A percentile compares a stretch with the other conserved stretches of the same genome.
Evolutionary conservation across 768 basidiomycete genomes (phyloP).

Genomic region (Trametes punicea): DNA sequence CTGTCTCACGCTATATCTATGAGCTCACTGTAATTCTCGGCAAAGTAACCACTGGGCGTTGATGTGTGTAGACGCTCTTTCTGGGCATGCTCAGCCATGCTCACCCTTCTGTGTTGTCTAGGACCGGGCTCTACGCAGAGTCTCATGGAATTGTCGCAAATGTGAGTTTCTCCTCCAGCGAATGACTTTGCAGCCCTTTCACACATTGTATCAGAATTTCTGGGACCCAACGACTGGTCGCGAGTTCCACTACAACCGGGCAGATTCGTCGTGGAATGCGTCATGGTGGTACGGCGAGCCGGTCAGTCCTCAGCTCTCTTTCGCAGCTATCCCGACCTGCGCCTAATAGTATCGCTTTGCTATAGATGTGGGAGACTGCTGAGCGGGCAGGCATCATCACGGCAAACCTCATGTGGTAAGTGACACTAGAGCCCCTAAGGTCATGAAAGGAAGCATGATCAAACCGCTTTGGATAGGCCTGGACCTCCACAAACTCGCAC

Average conservation of each 20-base stretch:
- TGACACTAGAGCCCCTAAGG: constrained; percentile 5
- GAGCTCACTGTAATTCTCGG: not conserved
- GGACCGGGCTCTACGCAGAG: constrained; percentile 88
- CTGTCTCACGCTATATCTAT: not conserved
- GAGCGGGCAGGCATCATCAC: constrained; percentile 67
- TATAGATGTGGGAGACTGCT: constrained; percentile 89
- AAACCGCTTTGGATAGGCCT: constrained; percentile 48
- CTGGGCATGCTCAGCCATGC: not conserved
- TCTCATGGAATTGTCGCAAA: constrained; percentile 92
- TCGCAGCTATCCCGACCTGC: not conserved
- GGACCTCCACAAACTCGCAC: constrained; percentile 71
- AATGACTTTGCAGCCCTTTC: not conserved
- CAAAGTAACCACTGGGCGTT: constrained; percentile 88
- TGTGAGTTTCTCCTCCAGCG: constrained; percentile 37
- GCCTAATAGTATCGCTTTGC: not conserved
- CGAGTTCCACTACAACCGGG: constrained; percentile 71
- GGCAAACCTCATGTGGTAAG: constrained; percentile 91
- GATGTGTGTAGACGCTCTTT: constrained; percentile 47
- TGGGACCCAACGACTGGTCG: constrained; percentile 66
- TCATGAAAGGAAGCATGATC: not conserved
- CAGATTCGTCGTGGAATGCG: constrained; percentile 59
- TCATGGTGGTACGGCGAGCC: constrained; percentile 91
- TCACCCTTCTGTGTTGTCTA: constrained; percentile 30
- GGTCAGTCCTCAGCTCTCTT: constrained; percentile 41
- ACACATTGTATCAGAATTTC: constrained; percentile 78